A percentile compares a stretch with the other conserved stretches of the same genome.
phyloP scores from a whole-genome alignment of 2,329 filamentous ascomycete genomes.

The Phialemoniopsis sp. region DNA sequence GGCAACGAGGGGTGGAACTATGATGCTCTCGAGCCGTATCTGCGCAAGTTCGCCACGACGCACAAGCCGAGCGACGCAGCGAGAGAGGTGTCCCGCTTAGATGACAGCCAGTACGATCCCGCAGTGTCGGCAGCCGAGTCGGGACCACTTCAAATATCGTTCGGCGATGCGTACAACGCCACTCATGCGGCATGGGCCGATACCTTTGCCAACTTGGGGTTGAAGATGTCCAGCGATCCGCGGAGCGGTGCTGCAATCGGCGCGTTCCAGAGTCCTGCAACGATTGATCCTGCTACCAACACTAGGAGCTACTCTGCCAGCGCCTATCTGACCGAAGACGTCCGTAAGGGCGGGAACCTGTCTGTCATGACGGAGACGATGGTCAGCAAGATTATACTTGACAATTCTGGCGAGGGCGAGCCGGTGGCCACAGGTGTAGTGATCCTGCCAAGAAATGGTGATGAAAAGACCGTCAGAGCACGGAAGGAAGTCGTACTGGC shows the following conservation, averaged over 20 bases:
- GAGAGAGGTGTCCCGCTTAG: conserved; percentile 19
- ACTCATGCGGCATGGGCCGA: conserved; percentile 19
- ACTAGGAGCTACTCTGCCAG: conserved; percentile 8
- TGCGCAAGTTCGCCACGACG: conserved; percentile 26
- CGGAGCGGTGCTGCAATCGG: conserved; percentile 4
- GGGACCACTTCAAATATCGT: conserved; percentile 31
- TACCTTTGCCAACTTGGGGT: conserved; percentile 1
- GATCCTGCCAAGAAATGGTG: conserved; percentile 12
- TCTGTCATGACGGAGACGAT: conserved; percentile 13
- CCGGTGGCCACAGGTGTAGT: conserved; percentile 14
- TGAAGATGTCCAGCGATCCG: conserved; percentile 4
- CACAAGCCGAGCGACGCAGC: conserved; percentile 18
- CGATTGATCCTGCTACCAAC: conserved; percentile 8
- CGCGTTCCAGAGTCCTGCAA: conserved; percentile 6
- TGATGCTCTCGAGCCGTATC: conserved; percentile 22
- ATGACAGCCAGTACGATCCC: conserved; percentile 22
- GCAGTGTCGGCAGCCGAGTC: conserved; percentile 15
- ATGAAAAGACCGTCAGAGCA: conserved; percentile 8
- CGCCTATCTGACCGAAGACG: conserved; percentile 8
- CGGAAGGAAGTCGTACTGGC: conserved; percentile 33
- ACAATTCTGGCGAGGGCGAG: conserved; percentile 3
- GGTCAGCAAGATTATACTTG: conserved; percentile 15
- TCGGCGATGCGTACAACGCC: conserved; percentile 23
- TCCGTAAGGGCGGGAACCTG: conserved; percentile 7
- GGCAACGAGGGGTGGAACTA: conserved; percentile 20